Evolutionary conservation across 108 stramenopile species (phyloP), one percentile per base, ranked within the genome.

Genomic region (Craspedostauros australis): DNA sequence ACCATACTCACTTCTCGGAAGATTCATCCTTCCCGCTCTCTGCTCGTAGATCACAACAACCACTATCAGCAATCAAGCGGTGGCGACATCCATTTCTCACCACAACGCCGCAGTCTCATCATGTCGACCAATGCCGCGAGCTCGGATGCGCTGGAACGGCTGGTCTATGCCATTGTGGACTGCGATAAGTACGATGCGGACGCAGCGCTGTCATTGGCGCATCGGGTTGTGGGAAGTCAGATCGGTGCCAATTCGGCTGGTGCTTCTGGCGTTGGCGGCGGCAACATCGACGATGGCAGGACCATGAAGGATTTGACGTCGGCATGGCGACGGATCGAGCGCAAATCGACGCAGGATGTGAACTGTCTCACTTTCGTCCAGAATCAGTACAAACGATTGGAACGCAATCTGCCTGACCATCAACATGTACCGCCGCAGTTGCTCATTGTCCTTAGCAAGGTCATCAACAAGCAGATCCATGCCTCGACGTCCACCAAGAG

Each of bases 81-180:
- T n/a, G n/a, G n/a, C n/a, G n/a, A n/a, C n/a, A n/a, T n/a, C n/a
- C n/a, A n/a, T n/a, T n/a, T n/a, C n/a, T n/a, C n/a, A n/a, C n/a
- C n/a, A n/a, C n/a, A n/a, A n/a, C n/a, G n/a, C n/a, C n/a, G n/a
- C n/a, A n/a, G n/a, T n/a, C n/a, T n/a, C n/a, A n/a, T n/a, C n/a
- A n/a, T n/a, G n/a, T n/a, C n/a, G n/a, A n/a, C n/a, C n/a, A n/a
- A n/a, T n/a, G n/a, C n/a, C n/a, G n/a, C n/a, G n/a, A n/a, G n/a
- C n/a, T n/a, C n/a, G n/a, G 57, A 67, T 46, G 56, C 66, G 0
- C 28, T 58, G 0, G 32, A 58, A 6, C 49, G 57, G 19, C 42
- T 67, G 19, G 66, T 67, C 16, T 24, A n/a, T 16, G 49, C 66
- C 21, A 67, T 67, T 46, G 18, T 31, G 7, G 66, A 50, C 36